Percentiles rank a stretch among this genome's conserved stretches.
phyloP scores from a whole-genome alignment of 495 filamentous ascomycete genomes.

The Penicillium silybi region DNA sequence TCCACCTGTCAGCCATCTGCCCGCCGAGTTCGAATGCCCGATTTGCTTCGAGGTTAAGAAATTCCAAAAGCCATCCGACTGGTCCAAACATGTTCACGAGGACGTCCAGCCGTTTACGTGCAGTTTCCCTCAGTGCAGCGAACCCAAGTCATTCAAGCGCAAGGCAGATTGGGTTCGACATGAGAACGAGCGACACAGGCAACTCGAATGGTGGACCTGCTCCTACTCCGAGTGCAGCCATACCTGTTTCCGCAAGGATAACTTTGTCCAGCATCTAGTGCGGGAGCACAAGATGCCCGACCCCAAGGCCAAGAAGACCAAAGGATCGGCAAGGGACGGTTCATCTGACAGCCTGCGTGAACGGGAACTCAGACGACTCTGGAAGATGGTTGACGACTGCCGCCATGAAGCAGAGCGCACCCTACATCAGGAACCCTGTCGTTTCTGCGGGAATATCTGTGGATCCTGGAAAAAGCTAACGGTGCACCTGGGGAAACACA shows the following conservation, averaged over 20 bases:
- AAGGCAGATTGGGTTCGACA: conserved; percentile 98
- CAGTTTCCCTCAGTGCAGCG: conserved; percentile 78
- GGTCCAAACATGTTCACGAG: conserved; percentile 97
- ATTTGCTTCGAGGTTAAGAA: conserved; percentile 88
- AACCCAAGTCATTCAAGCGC: conserved; percentile 93
- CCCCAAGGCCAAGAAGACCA: conserved; percentile 52
- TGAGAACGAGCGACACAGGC: conserved; percentile 89
- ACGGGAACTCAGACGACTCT: conserved; percentile 58
- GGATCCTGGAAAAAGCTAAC: conserved; percentile 91
- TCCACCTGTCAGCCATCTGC: conserved; percentile 73
- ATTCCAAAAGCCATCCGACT: conserved; percentile 93
- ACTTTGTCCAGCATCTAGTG: conserved; percentile 92
- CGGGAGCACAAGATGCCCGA: conserved; percentile 89
- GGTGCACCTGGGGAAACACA: conserved; percentile 92
- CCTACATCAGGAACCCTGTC: conserved; percentile 78
- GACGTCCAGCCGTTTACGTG: conserved; percentile 95
- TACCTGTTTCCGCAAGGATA: conserved; percentile 86
- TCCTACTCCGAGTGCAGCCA: conserved; percentile 77
- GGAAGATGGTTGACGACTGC: conserved; percentile 76
- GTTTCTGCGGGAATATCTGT: conserved; percentile 83
- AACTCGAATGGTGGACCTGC: conserved; percentile 92
- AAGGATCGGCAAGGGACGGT: conserved; percentile 25
- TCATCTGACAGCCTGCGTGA: conserved; percentile 47
- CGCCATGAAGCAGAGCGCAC: conserved; percentile 62
- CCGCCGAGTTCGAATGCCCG: conserved; percentile 89